A percentile compares a stretch with the other conserved stretches of the same genome.
Conservation (phyloP, 2,329 filamentous ascomycete genomes). For the Colletotrichum magnum region DNA sequence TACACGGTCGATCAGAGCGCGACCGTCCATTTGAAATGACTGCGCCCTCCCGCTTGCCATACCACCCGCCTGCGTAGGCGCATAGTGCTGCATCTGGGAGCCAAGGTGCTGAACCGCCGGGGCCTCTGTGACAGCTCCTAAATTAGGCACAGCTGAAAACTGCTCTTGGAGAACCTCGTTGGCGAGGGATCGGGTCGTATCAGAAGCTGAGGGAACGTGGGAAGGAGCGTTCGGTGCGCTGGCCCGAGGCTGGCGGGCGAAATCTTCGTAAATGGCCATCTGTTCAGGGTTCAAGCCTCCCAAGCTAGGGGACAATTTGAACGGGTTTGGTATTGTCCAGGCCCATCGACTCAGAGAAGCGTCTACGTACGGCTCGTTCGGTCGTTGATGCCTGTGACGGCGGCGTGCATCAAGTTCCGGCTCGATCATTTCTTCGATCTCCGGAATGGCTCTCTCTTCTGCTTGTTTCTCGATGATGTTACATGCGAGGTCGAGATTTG, state of each 20-base stretch:
- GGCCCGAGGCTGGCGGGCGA: conserved; percentile 85
- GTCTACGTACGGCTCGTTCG: conserved; percentile 88
- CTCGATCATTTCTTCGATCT: conserved; percentile 95
- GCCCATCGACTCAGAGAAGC: conserved; percentile 89
- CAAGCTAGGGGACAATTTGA: conserved; percentile 80
- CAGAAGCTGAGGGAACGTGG: conserved; percentile 71
- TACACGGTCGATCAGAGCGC: conserved; percentile 67
- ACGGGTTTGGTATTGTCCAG: conserved; percentile 93
- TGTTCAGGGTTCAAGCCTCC: conserved; percentile 89
- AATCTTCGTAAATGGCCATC: conserved; percentile 96
- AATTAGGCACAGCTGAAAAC: conserved; percentile 68
- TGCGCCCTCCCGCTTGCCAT: conserved; percentile 66
- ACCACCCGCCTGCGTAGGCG: conserved; percentile 62
- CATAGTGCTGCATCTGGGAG: conserved; percentile 69
- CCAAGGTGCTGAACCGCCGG: conserved; percentile 65
- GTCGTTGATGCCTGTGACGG: conserved; percentile 80
- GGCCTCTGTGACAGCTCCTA: conserved; percentile 73
- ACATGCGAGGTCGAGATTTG: conserved; percentile 94
- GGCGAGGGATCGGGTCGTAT: conserved; percentile 72
- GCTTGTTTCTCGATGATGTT: conserved; percentile 95
- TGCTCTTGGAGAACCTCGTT: conserved; percentile 76
- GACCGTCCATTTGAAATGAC: conserved; percentile 65
- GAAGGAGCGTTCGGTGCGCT: conserved; percentile 66
- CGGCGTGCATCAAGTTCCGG: conserved; percentile 83
- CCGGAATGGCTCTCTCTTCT: conserved; percentile 90